Evolutionary conservation across 2,329 filamentous ascomycete genomes (phyloP), one percentile per base, ranked within the genome.

Genomic region (Colletotrichum sp.): DNA sequence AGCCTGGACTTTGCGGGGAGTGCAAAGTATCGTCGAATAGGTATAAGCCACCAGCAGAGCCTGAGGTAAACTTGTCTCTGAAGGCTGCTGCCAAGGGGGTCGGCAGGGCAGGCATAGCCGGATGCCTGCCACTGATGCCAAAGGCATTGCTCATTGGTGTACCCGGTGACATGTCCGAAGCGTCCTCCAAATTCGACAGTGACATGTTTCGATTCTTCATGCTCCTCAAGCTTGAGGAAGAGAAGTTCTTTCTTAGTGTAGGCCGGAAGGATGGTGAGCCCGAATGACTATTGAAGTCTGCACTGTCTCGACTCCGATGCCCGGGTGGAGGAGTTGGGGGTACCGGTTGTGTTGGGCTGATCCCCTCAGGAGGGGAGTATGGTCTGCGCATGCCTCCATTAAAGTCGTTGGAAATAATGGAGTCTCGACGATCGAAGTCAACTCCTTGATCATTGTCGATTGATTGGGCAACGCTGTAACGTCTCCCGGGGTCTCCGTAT

Each of bases 11-110:
- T 32, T 86, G 88, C 3, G 90, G 91, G 8, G 93, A 93, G 81
- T 96, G 94, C 58, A 98, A 94, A 77, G 95, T 91, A 78, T 91
- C 95, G 77, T 98, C 95, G 80, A 98, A 97, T 2, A 98, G 88
- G 81, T 95, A 93, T 72, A 96, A 87, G 8, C 94, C 95, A 28
- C 93, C 93, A 7, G 90, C 90, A 36, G 93, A 86, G 18, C 89
- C 88, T 12, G 90, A 90, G 72, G 90, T 87, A 73, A 89, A 83
- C 62, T 89, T 88, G 15, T 92, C 91, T 30, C 87, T 87, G 79
- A 94, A 94, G 3, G 91, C 89, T 12, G 91, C 87, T 0, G 90
- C 89, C 48, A 93, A 89, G 15, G 94, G 93, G 3, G 94, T 95
- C 12, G 94, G 93, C 28, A 95, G 82, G 2, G 91, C 86, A 9